A percentile compares a stretch with the other conserved stretches of the same genome.
phyloP scores from a whole-genome alignment of 129 eudicot species.

The Rutidosis leptorrhynchoides region DNA sequence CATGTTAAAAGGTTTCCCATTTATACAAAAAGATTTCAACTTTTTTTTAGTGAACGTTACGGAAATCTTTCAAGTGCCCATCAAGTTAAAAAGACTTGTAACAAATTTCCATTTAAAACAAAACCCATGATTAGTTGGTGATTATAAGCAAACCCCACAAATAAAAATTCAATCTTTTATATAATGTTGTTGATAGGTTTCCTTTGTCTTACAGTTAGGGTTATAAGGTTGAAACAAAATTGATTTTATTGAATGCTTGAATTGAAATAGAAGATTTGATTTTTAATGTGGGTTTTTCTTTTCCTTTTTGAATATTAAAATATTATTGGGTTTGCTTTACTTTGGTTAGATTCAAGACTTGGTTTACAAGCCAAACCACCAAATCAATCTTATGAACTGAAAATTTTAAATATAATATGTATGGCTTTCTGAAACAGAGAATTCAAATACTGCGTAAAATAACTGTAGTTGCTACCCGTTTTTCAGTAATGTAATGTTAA shows the following conservation, averaged over 20 bases:
- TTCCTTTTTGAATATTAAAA: slow-evolving; percentile 8
- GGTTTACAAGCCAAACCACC: slow-evolving; percentile 30
- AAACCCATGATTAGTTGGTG: background rate
- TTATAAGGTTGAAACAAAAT: slow-evolving; percentile 5
- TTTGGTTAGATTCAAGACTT: slow-evolving; percentile 29
- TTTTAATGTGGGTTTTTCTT: slow-evolving; percentile 11
- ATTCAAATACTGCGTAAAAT: too few relatives aligned
- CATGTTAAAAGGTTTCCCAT: slow-evolving; percentile 44
- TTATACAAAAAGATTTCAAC: slow-evolving; percentile 24
- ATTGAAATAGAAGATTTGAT: slow-evolving; percentile 42
- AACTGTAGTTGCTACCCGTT: too few relatives aligned
- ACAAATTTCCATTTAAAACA: slow-evolving; percentile 1
- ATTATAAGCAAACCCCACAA: background rate
- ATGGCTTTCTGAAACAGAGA: slow-evolving; percentile 17
- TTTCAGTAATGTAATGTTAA: too few relatives aligned
- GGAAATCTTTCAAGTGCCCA: slow-evolving; percentile 33
- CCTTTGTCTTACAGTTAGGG: slow-evolving; percentile 50
- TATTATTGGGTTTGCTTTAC: slow-evolving; percentile 19
- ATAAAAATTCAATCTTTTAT: background rate
- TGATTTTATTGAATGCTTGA: slow-evolving; percentile 43
- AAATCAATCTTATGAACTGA: background rate
- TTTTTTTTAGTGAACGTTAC: slow-evolving; percentile 35
- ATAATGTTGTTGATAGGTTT: slow-evolving; percentile 27
- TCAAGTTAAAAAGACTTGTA: slow-evolving; percentile 12
- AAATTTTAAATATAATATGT: slow-evolving; percentile 7